Base-by-base conservation (phyloP, 2,329 filamentous ascomycete species). In the Phyllosticta capitalensis region DNA sequence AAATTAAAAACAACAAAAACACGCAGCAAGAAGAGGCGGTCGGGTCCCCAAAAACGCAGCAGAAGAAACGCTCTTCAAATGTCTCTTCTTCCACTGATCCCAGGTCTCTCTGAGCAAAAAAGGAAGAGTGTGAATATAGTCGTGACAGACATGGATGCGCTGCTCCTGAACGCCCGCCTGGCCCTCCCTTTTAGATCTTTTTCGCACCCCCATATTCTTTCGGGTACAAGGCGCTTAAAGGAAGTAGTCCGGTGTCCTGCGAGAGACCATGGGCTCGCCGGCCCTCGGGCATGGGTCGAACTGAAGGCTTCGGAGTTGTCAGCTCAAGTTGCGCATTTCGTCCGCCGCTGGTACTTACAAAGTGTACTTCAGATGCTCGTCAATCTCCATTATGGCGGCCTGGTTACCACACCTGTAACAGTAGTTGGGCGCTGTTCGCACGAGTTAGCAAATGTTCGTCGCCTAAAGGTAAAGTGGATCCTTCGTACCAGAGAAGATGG, bases 321-420 rank as follows among this genome's bases (percentile, higher is more conserved):
- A 55, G 22, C 28, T 20, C 52, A 28, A 33, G 10, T 51, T 19
- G 20, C 26, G n/a, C 28, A 21, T 9, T 14, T 17, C 10, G 38
- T 6, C 5, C 17, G 6, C 4, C 3, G 45, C 30, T n/a, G 52
- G 30, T 30, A 86, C 91, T 76, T 83, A 96, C 92, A 99, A 97
- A 71, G 94, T 97, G 78, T 97, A 99, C 81, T 99, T 97, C 72
- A 99, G 79, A 75, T 97, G 92, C 78, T 99, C 94, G 66, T 97
- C 94, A 75, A 99, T 99, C 78, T 97, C 94, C 94, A 99, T 99
- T 75, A 99, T 97, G n/a, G 94, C 94, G 60, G 94, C 94, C 77
- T 97, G 94, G 77, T 99, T 99, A 72, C 94, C 94, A 72, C 94
- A 99, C 74, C 94, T 85, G 82, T 99, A 97, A 80, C 92, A 99